Conservation (phyloP, 768 basidiomycete species). For the Mycena venus region DNA sequence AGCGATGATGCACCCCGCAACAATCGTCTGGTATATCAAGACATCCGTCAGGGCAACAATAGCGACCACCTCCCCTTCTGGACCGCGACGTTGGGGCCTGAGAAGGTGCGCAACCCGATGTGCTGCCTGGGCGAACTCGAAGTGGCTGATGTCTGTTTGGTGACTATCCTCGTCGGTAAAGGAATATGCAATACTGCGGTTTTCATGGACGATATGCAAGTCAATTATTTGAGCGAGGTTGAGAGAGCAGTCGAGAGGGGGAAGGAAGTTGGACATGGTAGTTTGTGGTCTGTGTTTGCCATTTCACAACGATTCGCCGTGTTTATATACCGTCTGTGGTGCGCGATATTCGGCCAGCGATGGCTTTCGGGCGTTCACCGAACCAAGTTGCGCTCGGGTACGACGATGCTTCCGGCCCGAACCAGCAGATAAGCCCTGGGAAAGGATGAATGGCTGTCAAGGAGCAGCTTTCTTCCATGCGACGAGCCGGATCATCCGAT, state of each 20-base stretch:
- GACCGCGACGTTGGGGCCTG: conserved; percentile 46
- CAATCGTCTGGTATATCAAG: conserved; percentile 51
- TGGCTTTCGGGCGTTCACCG: no score
- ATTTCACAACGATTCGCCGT: no score
- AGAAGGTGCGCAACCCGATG: conserved; percentile 57
- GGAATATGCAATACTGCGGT: conserved; percentile 6
- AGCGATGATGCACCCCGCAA: conserved; percentile 52
- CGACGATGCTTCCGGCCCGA: no score
- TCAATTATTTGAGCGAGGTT: conserved; percentile 13
- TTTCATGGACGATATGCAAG: not conserved
- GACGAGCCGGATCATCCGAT: no score
- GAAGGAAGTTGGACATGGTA: conserved; percentile 3
- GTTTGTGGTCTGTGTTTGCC: no score
- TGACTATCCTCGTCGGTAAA: conserved; percentile 41
- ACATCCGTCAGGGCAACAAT: conserved; percentile 48
- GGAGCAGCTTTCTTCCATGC: no score
- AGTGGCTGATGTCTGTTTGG: conserved; percentile 47
- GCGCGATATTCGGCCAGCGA: no score
- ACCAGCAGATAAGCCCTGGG: no score
- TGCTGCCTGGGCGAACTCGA: conserved; percentile 60
- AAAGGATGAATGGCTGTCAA: no score
- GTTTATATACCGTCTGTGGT: no score
- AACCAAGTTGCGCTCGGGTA: no score
- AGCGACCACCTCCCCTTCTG: conserved; percentile 49
- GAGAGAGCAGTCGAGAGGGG: conserved; percentile 24